Base-by-base conservation (phyloP, 83 land plant species). In the Picea mariana region DNA sequence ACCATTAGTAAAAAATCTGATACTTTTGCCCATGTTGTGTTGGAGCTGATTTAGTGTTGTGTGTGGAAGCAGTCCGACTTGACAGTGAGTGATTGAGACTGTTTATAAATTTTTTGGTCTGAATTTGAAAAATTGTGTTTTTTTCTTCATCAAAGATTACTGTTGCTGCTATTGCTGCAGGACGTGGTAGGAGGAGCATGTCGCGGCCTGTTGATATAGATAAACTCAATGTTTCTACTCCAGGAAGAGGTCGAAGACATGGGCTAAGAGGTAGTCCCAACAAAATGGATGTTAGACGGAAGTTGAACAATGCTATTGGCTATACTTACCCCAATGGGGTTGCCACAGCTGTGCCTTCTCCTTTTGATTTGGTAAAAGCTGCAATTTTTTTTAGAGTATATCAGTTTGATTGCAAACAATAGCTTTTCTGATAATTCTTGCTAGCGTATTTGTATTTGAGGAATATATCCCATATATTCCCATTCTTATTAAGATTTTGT, bases 341-440 rank as follows among this genome's bases (percentile, higher is more conserved):
- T 7, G 20, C 75, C n/a, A 40, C 21, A 71, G 6, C 47, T 7
- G 23, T 2, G 9, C 9, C 75, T 73, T 52, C 58, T 73, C 21
- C 77, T 42, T 73, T 73, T 73, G 27, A n/a, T 73, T 73, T 47
- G 77, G 59, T 73, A 73, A 34, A 73, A 47, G 21, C 44, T 47
- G 58, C 77, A 73, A 21, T 0, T 15, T 73, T n/a, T 11, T 73
- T 73, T 6, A 44, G 58, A 44, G 24, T 58, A 73, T 20, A n/a
- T 52, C 3, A 52, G 55, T 73, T 73, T 73, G 24, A 47, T 21
- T 73, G 58, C 9, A 44, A 73, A 15, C 24, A 47, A 73, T 73
- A 73, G 58, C 26, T 73, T 23, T 73, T 42, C 6, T n/a, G 16
- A n/a, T 73, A 20, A 42, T 47, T 44, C 26, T 47, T 73, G 26